Base-by-base conservation (phyloP, 2,329 filamentous ascomycete genomes). In the Zasmidium angulare region DNA sequence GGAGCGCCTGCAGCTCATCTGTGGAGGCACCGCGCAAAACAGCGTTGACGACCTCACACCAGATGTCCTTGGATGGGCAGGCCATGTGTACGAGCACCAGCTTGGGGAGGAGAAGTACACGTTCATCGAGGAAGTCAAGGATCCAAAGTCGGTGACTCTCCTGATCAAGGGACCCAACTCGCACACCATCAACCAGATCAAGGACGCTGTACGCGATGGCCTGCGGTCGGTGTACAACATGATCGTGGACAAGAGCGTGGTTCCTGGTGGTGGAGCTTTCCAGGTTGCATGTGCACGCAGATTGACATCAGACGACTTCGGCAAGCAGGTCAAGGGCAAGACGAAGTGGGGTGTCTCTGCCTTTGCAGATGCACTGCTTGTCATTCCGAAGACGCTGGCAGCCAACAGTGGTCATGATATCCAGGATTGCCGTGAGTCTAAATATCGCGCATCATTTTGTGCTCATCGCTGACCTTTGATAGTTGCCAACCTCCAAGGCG, bases 91-190 rank as follows among this genome's bases (percentile, higher is more conserved):
- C 75, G 95, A 99, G 81, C 93, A 99, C 78, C 91, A 93, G 68
- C 84, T 99, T 10, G 95, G 95, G 63, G 95, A 99, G 82, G 95
- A 99, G 82, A 99, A 99, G 82, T 99, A 91, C 81, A 99, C 95
- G 4, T 99, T 99, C 74, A 84, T 99, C 62, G 95, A 99, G 78
- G 95, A 99, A 69, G 95, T 99, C 71, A 98, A 97, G 83, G 92
- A 98, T 63, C 91, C 95, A 63, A 99, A 99, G 82, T 97, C 93
- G 1, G 95, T 99, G 50, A 99, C 95, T 17, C 82, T 99, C 29
- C 84, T 99, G 71, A 98, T 99, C 83, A 99, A 98, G 83, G 95
- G 95, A 22, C 95, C 95, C 64, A 99, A 99, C 78, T 83, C 88
- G 72, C 95, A 99, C 81, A 98, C 93, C 62, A 99, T 99, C 71